These are phyloP conservation scores for Pyracantha coccinea DNA, from an alignment of 331 rosid species.

Conservation along the genomic window DNA sequence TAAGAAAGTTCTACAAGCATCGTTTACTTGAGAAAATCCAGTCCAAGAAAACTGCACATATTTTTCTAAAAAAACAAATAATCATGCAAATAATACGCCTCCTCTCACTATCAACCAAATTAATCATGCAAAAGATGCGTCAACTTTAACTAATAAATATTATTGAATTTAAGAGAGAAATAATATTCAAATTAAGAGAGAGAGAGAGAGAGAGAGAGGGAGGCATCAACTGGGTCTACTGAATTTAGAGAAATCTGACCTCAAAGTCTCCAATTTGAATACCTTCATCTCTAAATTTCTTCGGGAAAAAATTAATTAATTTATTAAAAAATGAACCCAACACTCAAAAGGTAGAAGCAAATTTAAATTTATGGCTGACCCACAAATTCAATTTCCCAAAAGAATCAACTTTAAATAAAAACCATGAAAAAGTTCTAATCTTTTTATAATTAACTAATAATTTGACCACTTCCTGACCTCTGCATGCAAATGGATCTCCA, in stretches of 20 bases:
- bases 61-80: background rate
- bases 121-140: slow-evolving; percentile 1
- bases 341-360: too few species aligned
- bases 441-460: background rate
- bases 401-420: background rate
- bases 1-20: background rate
- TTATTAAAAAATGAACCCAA: background rate
- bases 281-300: background rate
- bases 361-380: background rate
- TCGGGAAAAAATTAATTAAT: background rate
- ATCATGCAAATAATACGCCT: slow-evolving; percentile 4
- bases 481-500: slow-evolving; percentile 6
- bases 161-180: background rate
- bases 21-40: slow-evolving; percentile 1
- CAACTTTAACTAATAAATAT: slow-evolving; percentile 14
- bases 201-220: background rate
- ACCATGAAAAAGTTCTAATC: slow-evolving; percentile 6
- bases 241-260: slow-evolving; percentile 1
- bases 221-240: background rate
- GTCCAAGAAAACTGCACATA: background rate
- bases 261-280: slow-evolving; percentile 7
- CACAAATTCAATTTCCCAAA: background rate
- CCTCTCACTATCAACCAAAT: slow-evolving; percentile 12
- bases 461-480: background rate
- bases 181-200: background rate